Percentiles rank a stretch among this genome's conserved stretches.
Evolutionary conservation across 2,329 filamentous ascomycete species (phyloP).

Genomic region (Lasiodiplodia sp.): DNA sequence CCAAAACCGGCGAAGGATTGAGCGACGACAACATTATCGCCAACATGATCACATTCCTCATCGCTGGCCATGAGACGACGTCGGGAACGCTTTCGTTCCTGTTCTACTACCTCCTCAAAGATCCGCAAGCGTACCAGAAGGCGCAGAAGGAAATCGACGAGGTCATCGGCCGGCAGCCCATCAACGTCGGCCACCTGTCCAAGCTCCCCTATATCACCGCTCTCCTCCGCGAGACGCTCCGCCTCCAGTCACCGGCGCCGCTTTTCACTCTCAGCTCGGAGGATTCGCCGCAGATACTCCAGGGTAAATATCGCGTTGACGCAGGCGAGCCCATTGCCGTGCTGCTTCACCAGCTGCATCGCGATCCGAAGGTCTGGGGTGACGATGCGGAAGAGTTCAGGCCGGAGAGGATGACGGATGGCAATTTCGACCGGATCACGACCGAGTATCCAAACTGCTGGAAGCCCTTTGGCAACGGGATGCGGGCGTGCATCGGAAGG

Average conservation of each 20-base stretch:
- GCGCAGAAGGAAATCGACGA: conserved; percentile 63
- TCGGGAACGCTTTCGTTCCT: conserved; percentile 49
- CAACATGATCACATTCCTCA: conserved; percentile 73
- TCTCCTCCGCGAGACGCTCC: conserved; percentile 62
- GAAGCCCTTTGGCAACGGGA: conserved; percentile 64
- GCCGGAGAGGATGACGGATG: conserved; percentile 57
- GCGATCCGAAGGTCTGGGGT: conserved; percentile 52
- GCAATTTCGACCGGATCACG: conserved; percentile 42
- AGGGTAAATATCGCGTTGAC: conserved; percentile 48
- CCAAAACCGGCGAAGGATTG: conserved; percentile 65
- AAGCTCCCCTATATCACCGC: conserved; percentile 63
- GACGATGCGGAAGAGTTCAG: conserved; percentile 54
- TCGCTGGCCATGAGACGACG: conserved; percentile 56
- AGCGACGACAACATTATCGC: conserved; percentile 68
- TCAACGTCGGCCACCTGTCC: conserved; percentile 58
- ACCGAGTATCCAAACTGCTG: conserved; percentile 48
- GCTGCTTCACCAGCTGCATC: conserved; percentile 47
- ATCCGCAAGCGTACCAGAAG: conserved; percentile 55
- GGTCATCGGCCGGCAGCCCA: conserved; percentile 55
- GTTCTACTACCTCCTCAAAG: conserved; percentile 61
- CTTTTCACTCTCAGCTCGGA: conserved; percentile 52
- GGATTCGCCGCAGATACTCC: conserved; percentile 40
- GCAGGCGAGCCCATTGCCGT: conserved; percentile 42
- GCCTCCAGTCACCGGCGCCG: conserved; percentile 62
- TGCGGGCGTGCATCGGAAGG: conserved; percentile 61